Evolutionary conservation across 2,329 filamentous ascomycete genomes (phyloP).

Genomic region (Trichoderma asperellum): DNA sequence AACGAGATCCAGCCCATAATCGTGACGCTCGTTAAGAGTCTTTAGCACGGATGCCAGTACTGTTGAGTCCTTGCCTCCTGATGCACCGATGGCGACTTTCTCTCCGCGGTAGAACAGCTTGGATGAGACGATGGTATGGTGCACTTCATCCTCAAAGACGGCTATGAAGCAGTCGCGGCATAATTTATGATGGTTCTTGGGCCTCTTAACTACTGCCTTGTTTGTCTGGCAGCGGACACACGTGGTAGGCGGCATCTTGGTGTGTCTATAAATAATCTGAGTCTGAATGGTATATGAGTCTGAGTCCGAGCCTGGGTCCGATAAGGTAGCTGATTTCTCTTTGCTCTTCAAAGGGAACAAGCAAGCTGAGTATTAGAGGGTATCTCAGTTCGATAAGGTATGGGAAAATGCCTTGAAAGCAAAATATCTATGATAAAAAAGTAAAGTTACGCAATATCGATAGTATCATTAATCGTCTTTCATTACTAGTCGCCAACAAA

Average conservation of each 20-base stretch:
- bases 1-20: conserved; percentile 83
- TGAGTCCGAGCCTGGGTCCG: neutral
- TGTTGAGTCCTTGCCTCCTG: conserved; percentile 95
- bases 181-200: conserved; percentile 92
- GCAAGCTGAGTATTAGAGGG: too few species aligned
- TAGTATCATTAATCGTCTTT: neutral
- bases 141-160: conserved; percentile 90
- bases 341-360: neutral
- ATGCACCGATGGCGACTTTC: conserved; percentile 89
- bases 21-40: conserved; percentile 86
- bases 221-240: conserved; percentile 78
- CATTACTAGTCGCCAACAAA: neutral
- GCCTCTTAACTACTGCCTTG: conserved; percentile 86
- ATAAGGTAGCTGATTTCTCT: neutral
- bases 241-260: conserved; percentile 71
- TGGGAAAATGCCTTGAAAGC: neutral
- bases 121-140: conserved; percentile 85
- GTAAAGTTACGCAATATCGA: neutral
- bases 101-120: conserved; percentile 84
- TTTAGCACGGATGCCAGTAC: conserved; percentile 94
- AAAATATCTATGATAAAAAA: neutral
- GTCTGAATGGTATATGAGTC: neutral
- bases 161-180: conserved; percentile 86
- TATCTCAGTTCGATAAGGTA: neutral
- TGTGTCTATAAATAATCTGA: neutral